phyloP scores from a whole-genome alignment of 306 rosid genomes.

The Carpinus viminea region DNA sequence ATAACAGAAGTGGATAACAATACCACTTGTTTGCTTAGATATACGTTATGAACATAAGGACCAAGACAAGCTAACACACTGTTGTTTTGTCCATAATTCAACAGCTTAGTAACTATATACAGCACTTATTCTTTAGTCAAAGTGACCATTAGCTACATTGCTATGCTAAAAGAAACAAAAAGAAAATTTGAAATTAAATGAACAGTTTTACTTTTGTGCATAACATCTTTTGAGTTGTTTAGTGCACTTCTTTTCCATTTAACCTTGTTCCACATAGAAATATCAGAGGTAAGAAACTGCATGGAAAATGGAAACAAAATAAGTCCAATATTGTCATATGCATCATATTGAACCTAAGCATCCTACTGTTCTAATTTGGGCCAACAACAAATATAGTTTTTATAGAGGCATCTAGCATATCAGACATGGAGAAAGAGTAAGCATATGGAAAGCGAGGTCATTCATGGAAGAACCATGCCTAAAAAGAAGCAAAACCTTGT shows the following conservation, averaged over 20 bases:
- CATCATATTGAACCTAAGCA: conserved; percentile 19
- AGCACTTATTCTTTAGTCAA: neutral
- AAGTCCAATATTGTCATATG: neutral
- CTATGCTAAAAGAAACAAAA: neutral
- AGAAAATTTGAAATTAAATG: neutral
- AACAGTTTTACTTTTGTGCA: conserved; percentile 8
- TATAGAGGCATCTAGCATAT: conserved; percentile 15
- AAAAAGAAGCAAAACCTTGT: conserved; percentile 62
- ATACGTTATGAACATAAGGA: neutral
- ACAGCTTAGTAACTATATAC: neutral
- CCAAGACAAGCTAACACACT: neutral
- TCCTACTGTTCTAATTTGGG: conserved; percentile 18
- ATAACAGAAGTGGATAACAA: neutral
- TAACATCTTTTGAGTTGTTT: conserved; percentile 6
- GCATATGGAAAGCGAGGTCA: conserved; percentile 17
- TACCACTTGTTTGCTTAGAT: neutral
- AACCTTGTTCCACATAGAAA: conserved; percentile 4
- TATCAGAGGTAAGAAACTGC: neutral
- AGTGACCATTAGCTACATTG: neutral
- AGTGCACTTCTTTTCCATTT: neutral
- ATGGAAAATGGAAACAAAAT: conserved; percentile 6
- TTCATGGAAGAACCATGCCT: conserved; percentile 32
- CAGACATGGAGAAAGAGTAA: conserved; percentile 14
- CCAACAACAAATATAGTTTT: conserved; percentile 8
- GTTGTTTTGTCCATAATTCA: neutral